phyloP scores from a whole-genome alignment of 768 basidiomycete species.

The Termitomyces sp. region DNA sequence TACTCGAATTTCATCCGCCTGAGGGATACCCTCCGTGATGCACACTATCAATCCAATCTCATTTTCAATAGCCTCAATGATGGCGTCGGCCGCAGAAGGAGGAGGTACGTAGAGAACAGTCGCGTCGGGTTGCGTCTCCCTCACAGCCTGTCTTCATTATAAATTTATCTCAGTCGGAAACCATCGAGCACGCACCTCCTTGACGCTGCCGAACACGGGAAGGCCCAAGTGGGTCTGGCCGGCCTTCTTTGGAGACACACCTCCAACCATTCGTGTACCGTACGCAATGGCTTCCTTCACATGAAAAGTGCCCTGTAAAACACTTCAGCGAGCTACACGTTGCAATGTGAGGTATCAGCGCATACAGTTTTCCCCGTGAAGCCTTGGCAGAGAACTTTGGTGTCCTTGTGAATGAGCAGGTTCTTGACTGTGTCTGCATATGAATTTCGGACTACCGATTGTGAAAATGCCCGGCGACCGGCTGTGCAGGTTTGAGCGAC shows the following conservation, averaged over 20 bases:
- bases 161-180: background rate
- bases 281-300: conserved; percentile 88
- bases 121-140: conserved; percentile 85
- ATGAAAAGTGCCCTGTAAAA: conserved; percentile 89
- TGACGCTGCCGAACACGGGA: conserved; percentile 89
- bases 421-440: conserved; percentile 92
- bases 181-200: conserved; percentile 57
- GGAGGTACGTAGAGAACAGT: conserved; percentile 97
- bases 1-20: conserved; percentile 92
- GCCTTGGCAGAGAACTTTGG: conserved; percentile 89
- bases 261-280: conserved; percentile 97
- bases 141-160: conserved; percentile 63
- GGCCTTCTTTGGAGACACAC: conserved; percentile 95
- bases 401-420: conserved; percentile 90
- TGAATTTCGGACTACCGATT: conserved; percentile 66
- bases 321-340: conserved; percentile 1
- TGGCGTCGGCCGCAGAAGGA: conserved; percentile 93
- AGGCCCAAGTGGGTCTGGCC: conserved; percentile 93
- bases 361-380: conserved; percentile 94
- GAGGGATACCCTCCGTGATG: conserved; percentile 98
- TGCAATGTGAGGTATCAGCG: background rate
- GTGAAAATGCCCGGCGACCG: conserved; percentile 79
- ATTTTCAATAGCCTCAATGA: conserved; percentile 97
- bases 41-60: conserved; percentile 98
- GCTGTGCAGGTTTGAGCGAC: conserved; percentile 29